Evolutionary conservation across 2,329 filamentous ascomycete genomes (phyloP).

Genomic region (Colletotrichum karsti): DNA sequence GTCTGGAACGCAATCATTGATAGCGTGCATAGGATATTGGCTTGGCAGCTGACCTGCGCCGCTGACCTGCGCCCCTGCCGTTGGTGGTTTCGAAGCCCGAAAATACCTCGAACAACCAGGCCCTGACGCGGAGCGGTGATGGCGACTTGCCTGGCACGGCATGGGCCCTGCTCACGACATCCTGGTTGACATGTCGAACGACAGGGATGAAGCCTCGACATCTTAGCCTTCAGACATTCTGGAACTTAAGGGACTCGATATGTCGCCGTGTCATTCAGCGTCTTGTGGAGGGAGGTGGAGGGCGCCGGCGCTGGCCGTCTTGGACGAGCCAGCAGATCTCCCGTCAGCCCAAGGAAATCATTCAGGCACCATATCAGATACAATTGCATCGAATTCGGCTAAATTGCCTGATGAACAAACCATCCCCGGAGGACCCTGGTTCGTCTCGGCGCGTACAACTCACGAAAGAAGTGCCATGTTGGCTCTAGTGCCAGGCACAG

Average conservation of each 20-base stretch:
- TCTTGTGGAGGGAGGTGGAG: not conserved
- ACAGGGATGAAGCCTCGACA: not conserved
- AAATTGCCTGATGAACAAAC: not conserved
- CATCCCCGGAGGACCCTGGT: not conserved
- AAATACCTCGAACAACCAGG: not conserved
- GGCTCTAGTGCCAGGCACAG: conserved; percentile 3
- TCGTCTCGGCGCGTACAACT: not conserved
- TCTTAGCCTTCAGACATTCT: not conserved
- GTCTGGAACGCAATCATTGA: not conserved
- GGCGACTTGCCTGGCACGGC: not conserved
- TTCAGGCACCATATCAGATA: not conserved
- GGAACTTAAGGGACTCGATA: not conserved
- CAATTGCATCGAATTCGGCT: not conserved
- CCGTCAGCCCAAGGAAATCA: not conserved
- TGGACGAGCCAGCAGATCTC: not conserved
- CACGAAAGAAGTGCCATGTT: not conserved
- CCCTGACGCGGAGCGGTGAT: not conserved
- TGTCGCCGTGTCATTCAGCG: not conserved
- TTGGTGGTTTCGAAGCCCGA: not conserved
- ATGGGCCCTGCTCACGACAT: not conserved
- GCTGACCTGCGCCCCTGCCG: not conserved
- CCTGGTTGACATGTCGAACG: conserved; percentile 6
- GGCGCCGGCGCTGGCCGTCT: not conserved
- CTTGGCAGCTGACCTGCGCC: conserved; percentile 15
- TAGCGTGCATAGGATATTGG: conserved; percentile 8